phyloP scores from a whole-genome alignment of 108 stramenopile genomes.

The Skeletonema grethae region DNA sequence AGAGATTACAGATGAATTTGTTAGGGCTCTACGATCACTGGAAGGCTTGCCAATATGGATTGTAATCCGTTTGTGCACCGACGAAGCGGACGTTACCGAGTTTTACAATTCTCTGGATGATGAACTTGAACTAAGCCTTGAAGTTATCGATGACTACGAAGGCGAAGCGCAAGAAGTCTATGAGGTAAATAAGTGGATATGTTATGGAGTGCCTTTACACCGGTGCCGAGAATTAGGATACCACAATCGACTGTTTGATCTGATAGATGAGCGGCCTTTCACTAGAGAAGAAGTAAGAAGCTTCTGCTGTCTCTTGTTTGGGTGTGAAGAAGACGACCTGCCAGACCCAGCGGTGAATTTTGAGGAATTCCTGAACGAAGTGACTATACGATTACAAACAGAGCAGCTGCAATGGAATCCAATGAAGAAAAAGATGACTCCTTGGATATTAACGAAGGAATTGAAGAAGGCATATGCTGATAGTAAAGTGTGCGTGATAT shows the following conservation, averaged over 20 bases:
- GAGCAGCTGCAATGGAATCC: conserved; percentile 52
- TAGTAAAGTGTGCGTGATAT: conserved; percentile 15
- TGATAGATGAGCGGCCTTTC: conserved; percentile 75
- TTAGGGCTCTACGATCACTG: conserved; percentile 49
- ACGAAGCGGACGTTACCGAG: conserved; percentile 59
- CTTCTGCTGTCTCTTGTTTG: conserved; percentile 75
- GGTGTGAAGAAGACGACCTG: conserved; percentile 47
- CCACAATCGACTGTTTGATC: conserved; percentile 64
- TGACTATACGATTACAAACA: background rate
- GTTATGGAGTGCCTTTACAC: conserved; percentile 71
- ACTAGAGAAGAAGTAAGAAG: conserved; percentile 63
- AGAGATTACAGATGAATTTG: conserved; percentile 33
- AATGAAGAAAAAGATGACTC: conserved; percentile 46
- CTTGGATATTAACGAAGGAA: conserved; percentile 32
- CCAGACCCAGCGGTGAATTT: conserved; percentile 49
- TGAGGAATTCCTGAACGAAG: background rate
- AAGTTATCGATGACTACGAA: conserved; percentile 80
- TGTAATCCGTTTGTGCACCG: conserved; percentile 82
- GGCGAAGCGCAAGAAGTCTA: conserved; percentile 78
- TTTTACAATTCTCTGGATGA: conserved; percentile 81
- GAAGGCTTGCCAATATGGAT: conserved; percentile 75
- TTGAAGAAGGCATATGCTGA: conserved; percentile 20
- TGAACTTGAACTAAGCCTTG: conserved; percentile 65
- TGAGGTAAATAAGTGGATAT: conserved; percentile 71
- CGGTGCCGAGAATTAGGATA: conserved; percentile 71